Conservation (phyloP, 2,329 filamentous ascomycete genomes). For the Trichoderma guizhouense region DNA sequence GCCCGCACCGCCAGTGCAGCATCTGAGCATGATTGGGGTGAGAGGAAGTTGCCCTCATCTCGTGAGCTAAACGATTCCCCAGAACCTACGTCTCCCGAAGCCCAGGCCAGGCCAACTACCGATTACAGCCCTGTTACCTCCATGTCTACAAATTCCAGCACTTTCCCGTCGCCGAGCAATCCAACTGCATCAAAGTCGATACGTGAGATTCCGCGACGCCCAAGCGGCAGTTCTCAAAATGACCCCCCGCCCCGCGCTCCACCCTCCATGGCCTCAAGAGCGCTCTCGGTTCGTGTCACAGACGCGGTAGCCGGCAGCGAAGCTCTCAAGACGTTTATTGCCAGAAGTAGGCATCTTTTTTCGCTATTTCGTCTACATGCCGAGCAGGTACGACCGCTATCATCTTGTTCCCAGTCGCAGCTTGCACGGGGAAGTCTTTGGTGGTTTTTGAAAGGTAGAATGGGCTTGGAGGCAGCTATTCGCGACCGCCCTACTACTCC, state of each 20-base stretch:
- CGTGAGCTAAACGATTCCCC: conserved; percentile 26
- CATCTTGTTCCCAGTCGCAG: conserved; percentile 60
- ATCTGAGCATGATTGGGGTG: conserved; percentile 34
- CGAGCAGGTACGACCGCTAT: conserved; percentile 66
- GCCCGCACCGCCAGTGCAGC: conserved; percentile 34
- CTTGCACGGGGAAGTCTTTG: conserved; percentile 73
- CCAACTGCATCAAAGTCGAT: not conserved
- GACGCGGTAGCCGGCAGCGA: conserved; percentile 56
- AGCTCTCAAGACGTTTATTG: conserved; percentile 66
- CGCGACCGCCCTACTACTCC: conserved; percentile 55
- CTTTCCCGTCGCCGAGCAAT: conserved; percentile 27
- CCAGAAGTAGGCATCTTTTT: conserved; percentile 68
- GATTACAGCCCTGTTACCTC: conserved; percentile 43
- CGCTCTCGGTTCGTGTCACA: conserved; percentile 39
- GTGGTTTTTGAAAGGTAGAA: conserved; percentile 86
- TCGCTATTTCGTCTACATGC: conserved; percentile 75
- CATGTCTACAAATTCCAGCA: conserved; percentile 33
- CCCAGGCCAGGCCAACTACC: conserved; percentile 24
- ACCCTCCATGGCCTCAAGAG: conserved; percentile 29
- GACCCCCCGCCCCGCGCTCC: conserved; percentile 19
- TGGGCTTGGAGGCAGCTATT: conserved; percentile 69
- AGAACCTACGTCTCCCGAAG: conserved; percentile 30
- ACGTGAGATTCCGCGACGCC: conserved; percentile 21
- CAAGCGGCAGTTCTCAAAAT: conserved; percentile 28
- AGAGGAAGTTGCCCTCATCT: conserved; percentile 22